Percentiles rank a stretch among this genome's conserved stretches.
phyloP scores from a whole-genome alignment of 2,329 filamentous ascomycete genomes.

The Colletotrichum viniferum region DNA sequence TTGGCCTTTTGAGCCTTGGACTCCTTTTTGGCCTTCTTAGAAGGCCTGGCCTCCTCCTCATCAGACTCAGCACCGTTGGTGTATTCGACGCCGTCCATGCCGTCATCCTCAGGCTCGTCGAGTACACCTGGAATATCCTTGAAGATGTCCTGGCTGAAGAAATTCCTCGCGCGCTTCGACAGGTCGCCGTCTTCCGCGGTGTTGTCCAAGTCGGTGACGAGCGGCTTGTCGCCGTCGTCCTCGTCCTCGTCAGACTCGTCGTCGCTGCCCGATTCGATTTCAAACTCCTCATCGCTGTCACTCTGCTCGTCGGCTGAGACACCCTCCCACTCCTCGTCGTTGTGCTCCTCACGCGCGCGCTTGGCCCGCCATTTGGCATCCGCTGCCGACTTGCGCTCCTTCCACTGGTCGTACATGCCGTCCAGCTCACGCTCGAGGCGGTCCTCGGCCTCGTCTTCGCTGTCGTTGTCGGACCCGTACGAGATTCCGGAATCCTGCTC shows the following conservation, averaged over 20 bases:
- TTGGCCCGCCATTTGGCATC: slow-evolving; percentile 93
- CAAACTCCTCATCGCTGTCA: slow-evolving; percentile 57
- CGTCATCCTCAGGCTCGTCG: slow-evolving; percentile 47
- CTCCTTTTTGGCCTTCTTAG: slow-evolving; percentile 27
- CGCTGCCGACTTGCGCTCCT: slow-evolving; percentile 75
- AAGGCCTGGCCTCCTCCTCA: slow-evolving; percentile 16
- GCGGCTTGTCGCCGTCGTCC: slow-evolving; percentile 26
- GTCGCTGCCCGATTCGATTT: slow-evolving; percentile 60
- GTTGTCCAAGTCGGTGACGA: slow-evolving; percentile 42
- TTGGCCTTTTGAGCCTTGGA: slow-evolving; percentile 30
- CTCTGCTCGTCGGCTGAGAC: slow-evolving; percentile 73
- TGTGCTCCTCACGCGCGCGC: slow-evolving; percentile 79
- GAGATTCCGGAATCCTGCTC: slow-evolving; percentile 63
- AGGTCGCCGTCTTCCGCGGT: slow-evolving; percentile 61
- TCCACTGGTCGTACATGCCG: slow-evolving; percentile 83
- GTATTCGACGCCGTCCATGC: slow-evolving; percentile 34
- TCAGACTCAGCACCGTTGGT: slow-evolving; percentile 1
- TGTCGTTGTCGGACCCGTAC: slow-evolving; percentile 53
- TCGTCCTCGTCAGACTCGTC: slow-evolving; percentile 38
- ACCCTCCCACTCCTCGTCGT: slow-evolving; percentile 91
- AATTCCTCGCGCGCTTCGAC: slow-evolving; percentile 84
- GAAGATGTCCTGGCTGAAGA: slow-evolving; percentile 97
- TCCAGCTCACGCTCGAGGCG: slow-evolving; percentile 85
- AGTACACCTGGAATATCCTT: slow-evolving; percentile 75
- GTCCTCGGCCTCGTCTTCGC: slow-evolving; percentile 76